phyloP scores from a whole-genome alignment of 768 basidiomycete species.

The Termitomyces sp. region DNA sequence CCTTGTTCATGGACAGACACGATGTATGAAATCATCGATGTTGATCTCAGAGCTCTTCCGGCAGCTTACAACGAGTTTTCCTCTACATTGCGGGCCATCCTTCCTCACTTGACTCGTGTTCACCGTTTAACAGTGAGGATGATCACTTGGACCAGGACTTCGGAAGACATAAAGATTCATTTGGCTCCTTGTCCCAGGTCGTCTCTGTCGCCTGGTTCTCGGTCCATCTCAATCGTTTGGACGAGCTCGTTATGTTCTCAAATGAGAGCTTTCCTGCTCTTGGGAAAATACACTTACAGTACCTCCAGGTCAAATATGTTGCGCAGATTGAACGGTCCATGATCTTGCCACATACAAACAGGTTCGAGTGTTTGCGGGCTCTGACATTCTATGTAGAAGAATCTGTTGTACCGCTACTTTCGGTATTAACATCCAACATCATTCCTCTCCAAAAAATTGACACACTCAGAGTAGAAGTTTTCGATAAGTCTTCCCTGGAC shows the following conservation, averaged over 20 bases:
- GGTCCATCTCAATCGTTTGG: not conserved
- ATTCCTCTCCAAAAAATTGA: not conserved
- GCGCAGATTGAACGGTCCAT: too few species aligned
- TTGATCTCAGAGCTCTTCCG: not conserved
- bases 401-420: not conserved
- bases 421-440: not conserved
- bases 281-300: too few species aligned
- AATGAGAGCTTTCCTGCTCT: not conserved
- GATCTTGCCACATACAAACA: not conserved
- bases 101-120: not conserved
- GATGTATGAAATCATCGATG: not conserved
- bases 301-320: too few species aligned
- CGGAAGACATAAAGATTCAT: not conserved
- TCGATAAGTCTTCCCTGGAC: not conserved
- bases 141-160: not conserved
- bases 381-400: not conserved
- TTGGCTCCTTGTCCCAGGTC: not conserved
- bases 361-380: not conserved
- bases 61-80: not conserved
- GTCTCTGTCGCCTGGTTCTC: not conserved
- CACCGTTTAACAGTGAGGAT: not conserved
- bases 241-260: not conserved
- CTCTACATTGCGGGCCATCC: not conserved
- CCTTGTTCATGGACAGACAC: not conserved
- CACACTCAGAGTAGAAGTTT: not conserved